Percentiles rank a stretch among this genome's conserved stretches.
These are phyloP conservation scores for Microcyclospora tardicrescens DNA, from an alignment of 2,329 filamentous ascomycete species.

Conservation along the genomic window DNA sequence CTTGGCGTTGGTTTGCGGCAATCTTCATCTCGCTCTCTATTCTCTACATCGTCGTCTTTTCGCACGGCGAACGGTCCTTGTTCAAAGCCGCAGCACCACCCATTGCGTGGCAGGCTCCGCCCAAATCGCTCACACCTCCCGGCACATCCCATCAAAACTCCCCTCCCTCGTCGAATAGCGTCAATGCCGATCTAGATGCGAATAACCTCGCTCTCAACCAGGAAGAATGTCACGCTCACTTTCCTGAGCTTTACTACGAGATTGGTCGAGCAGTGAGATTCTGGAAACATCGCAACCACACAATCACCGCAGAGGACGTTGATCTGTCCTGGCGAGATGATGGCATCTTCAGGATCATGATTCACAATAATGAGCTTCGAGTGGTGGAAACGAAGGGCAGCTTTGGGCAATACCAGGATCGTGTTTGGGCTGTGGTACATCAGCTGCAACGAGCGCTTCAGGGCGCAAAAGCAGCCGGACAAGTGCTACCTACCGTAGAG, in stretches of 20 bases:
- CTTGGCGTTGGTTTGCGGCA: no score
- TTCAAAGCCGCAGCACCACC: no score
- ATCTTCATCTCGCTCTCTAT: background rate
- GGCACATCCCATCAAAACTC: background rate
- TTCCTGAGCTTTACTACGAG: slow-evolving; percentile 18
- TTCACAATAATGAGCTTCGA: slow-evolving; percentile 18
- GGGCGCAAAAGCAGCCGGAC: slow-evolving; percentile 24
- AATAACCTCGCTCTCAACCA: slow-evolving; percentile 9
- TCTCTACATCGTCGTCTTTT: background rate
- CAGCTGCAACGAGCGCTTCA: slow-evolving; percentile 34
- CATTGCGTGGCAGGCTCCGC: no score
- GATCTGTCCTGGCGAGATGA: slow-evolving; percentile 12
- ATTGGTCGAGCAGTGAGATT: slow-evolving; percentile 15
- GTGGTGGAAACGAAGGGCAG: background rate
- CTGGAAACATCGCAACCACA: slow-evolving; percentile 8
- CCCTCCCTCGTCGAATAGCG: slow-evolving; percentile 2
- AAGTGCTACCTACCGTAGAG: slow-evolving; percentile 33
- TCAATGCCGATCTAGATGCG: slow-evolving; percentile 5
- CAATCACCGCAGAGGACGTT: slow-evolving; percentile 11
- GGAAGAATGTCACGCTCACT: slow-evolving; percentile 14
- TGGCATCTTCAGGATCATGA: slow-evolving; percentile 15
- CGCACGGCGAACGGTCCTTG: background rate
- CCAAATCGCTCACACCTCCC: no score
- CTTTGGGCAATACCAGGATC: slow-evolving; percentile 6
- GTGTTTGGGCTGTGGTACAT: slow-evolving; percentile 28